Percentiles rank a stretch among this genome's conserved stretches.
These are phyloP conservation scores for Cyathus pygmaeus DNA, from an alignment of 1,284 basidiomycete species.

Conservation along the genomic window DNA sequence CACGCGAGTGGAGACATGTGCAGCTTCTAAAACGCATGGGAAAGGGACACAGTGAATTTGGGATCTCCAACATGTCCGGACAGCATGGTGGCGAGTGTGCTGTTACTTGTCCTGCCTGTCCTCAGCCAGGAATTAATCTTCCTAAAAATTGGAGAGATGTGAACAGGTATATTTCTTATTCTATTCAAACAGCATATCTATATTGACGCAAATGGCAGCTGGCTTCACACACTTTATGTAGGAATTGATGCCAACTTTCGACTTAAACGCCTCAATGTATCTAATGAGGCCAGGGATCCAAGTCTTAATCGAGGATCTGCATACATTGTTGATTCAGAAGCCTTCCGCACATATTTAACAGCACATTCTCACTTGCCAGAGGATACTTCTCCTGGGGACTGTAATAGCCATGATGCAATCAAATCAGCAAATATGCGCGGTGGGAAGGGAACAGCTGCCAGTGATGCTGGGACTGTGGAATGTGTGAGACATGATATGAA, in stretches of 20 bases:
- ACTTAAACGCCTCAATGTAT: conserved; percentile 22
- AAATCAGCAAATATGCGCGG: conserved; percentile 26
- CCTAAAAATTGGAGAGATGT: conserved; percentile 30
- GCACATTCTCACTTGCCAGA: conserved; percentile 5
- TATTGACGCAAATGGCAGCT: conserved; percentile 11
- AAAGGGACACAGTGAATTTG: conserved; percentile 29
- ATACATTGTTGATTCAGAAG: conserved; percentile 21
- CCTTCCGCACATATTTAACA: conserved; percentile 14
- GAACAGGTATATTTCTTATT: neutral
- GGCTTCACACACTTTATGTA: conserved; percentile 21
- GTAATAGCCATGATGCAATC: conserved; percentile 30
- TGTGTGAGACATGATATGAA: conserved; percentile 43
- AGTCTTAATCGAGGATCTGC: conserved; percentile 25
- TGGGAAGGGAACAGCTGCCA: conserved; percentile 28
- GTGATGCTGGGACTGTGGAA: conserved; percentile 35
- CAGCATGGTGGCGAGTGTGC: conserved; percentile 37
- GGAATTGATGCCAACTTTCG: conserved; percentile 29
- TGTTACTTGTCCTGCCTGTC: conserved; percentile 47
- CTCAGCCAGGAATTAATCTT: conserved; percentile 41
- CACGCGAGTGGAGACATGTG: conserved; percentile 30
- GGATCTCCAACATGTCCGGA: conserved; percentile 10
- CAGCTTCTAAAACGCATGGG: conserved; percentile 6
- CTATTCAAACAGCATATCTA: neutral
- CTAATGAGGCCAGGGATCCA: conserved; percentile 19
- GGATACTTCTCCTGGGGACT: conserved; percentile 15